Conservation (phyloP, 352 stramenopile species). For the Phytophthora multivora region DNA sequence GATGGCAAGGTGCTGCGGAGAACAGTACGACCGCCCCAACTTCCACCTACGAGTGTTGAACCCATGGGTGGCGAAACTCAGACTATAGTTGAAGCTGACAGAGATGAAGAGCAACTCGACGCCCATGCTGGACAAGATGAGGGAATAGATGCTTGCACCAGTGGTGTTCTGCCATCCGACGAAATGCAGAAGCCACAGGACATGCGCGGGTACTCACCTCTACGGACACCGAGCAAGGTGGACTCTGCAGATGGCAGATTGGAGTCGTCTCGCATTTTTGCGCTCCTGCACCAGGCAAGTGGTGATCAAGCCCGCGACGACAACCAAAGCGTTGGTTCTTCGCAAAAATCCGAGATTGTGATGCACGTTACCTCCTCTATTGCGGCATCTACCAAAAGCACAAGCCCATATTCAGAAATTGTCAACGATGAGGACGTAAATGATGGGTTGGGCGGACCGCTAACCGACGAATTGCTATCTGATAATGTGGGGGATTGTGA, state of each 20-base stretch:
- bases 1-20: slow-evolving; percentile 26
- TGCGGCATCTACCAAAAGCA: neutral
- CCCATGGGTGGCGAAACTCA: neutral
- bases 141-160: neutral
- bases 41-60: slow-evolving; percentile 1
- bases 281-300: neutral
- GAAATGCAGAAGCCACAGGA: neutral
- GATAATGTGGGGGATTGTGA: too few species aligned
- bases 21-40: neutral
- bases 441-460: neutral
- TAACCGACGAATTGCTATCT: neutral
- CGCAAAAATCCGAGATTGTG: neutral
- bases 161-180: neutral
- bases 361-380: neutral
- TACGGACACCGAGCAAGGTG: neutral
- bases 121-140: neutral
- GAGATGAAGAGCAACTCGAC: neutral
- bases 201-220: neutral
- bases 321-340: neutral
- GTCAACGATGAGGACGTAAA: neutral
- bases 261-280: neutral
- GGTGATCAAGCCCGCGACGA: neutral
- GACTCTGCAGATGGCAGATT: neutral
- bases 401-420: neutral
- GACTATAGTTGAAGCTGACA: neutral